These are phyloP conservation scores for Globisporangium irregulare DNA, from an alignment of 352 stramenopile genomes.

Conservation along the genomic window DNA sequence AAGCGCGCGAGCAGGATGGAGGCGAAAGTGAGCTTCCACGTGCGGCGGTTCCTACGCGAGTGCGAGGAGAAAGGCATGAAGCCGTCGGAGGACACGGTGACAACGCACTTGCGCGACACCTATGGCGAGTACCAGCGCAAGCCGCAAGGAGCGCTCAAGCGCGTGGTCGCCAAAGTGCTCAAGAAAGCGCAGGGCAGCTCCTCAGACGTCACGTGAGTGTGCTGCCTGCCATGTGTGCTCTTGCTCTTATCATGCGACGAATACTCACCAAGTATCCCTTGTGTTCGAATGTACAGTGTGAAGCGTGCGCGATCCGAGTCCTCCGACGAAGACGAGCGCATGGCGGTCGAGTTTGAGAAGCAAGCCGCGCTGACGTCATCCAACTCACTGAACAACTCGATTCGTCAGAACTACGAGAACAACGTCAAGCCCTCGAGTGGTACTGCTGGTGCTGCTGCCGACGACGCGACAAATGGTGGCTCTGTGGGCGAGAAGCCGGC, in stretches of 20 bases:
- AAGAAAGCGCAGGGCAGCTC: conserved; percentile 44
- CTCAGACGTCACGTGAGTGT: conserved; percentile 17
- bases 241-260: neutral
- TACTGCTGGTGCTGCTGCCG: neutral
- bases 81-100: conserved; percentile 61
- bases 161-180: conserved; percentile 69
- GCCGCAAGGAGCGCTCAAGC: conserved; percentile 58
- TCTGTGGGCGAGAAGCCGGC: conserved; percentile 32
- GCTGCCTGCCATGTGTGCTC: neutral
- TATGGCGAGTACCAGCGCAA: conserved; percentile 88
- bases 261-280: neutral
- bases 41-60: conserved; percentile 79
- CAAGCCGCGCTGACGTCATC: conserved; percentile 28
- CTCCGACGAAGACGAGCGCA: conserved; percentile 66
- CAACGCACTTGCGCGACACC: conserved; percentile 59
- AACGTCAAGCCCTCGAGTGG: conserved; percentile 1
- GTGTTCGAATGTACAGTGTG: conserved; percentile 16
- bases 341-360: conserved; percentile 44
- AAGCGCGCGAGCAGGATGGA: conserved; percentile 48
- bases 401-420: conserved; percentile 69
- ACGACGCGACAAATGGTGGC: neutral
- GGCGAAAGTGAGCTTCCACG: conserved; percentile 85
- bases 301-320: conserved; percentile 63
- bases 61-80: conserved; percentile 62
- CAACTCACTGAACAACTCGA: conserved; percentile 79